These are phyloP conservation scores for Globisporangium canariense DNA, from an alignment of 352 stramenopile genomes.

Conservation along the genomic window DNA sequence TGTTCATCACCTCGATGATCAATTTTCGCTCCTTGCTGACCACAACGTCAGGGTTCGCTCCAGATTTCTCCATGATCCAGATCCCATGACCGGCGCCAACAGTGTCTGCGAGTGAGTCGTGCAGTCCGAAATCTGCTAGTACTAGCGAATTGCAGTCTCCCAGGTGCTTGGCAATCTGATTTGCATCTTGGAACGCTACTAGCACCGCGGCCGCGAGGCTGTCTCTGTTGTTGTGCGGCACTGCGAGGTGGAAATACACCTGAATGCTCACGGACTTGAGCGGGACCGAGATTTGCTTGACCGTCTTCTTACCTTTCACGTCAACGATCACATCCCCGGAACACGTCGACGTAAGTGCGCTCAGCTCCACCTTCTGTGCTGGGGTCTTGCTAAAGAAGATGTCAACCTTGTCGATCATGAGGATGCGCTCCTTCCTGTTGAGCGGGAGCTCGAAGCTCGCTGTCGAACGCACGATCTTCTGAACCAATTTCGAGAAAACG, in stretches of 20 bases:
- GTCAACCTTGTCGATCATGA: conserved; percentile 28
- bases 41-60: not conserved
- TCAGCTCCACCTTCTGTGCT: conserved; percentile 22
- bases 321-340: conserved; percentile 12
- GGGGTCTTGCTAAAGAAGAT: conserved; percentile 27
- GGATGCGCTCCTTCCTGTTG: conserved; percentile 39
- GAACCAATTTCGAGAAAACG: conserved; percentile 25
- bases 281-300: conserved; percentile 8
- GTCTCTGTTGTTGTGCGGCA: conserved; percentile 41
- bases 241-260: conserved; percentile 37
- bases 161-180: conserved; percentile 27
- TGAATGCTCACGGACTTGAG: conserved; percentile 24
- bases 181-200: conserved; percentile 30
- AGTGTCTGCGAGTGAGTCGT: conserved; percentile 4
- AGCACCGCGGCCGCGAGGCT: conserved; percentile 30
- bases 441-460: conserved; percentile 31
- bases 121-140: conserved; percentile 2
- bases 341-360: conserved; percentile 14
- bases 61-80: conserved; percentile 21
- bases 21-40: conserved; percentile 14
- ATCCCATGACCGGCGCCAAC: conserved; percentile 15
- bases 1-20: conserved; percentile 27
- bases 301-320: not conserved
- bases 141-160: conserved; percentile 18
- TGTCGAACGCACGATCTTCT: conserved; percentile 36